Base-by-base conservation (phyloP, 805 yeast species). In the Candida corydali region DNA sequence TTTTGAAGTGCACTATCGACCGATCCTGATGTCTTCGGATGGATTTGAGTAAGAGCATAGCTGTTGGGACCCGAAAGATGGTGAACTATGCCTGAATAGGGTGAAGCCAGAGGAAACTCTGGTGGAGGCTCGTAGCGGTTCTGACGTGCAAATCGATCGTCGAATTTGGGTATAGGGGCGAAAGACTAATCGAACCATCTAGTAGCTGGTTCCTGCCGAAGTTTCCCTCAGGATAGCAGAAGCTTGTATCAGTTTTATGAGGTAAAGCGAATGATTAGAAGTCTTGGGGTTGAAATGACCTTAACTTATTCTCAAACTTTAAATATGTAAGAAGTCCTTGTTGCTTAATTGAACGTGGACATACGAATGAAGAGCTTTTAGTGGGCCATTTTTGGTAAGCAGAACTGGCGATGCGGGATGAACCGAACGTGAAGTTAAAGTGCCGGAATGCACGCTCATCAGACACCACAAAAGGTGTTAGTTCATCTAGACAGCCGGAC, bases 401-500 rank as follows among this genome's bases (percentile, higher is more conserved):
- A 61, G 68, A 63, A 63, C 68, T 59, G 66, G 68, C 66, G 68
- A 62, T 38, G 44, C 44, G 41, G 44, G 41, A 41, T 41, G 44
- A 41, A 41, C 44, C 44, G 44, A 41, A 41, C 44, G 41, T 60
- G 69, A 40, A 41, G 44, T 38, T 42, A 36, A 41, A 41, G 44
- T 41, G 41, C 44, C 44, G 37, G 44, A 61, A 55, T 61, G 52
- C 59, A 59, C 64, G 65, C 68, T 60, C 61, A 60, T 61, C 63
- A 59, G 64, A 60, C 61, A 58, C 66, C 68, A 61, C 65, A 62
- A 62, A 58, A 60, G 66, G 68, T 61, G 65, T 61, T 62, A 57
- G 65, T 59, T 57, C 61, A 57, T 58, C 57, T 52, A 62, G 68
- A 59, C 59, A 55, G 63, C 70, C 70, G 75, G 75, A 68, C 74